These are phyloP conservation scores for Gossypium laxum DNA, from an alignment of 441 rosid genomes.

Conservation along the genomic window DNA sequence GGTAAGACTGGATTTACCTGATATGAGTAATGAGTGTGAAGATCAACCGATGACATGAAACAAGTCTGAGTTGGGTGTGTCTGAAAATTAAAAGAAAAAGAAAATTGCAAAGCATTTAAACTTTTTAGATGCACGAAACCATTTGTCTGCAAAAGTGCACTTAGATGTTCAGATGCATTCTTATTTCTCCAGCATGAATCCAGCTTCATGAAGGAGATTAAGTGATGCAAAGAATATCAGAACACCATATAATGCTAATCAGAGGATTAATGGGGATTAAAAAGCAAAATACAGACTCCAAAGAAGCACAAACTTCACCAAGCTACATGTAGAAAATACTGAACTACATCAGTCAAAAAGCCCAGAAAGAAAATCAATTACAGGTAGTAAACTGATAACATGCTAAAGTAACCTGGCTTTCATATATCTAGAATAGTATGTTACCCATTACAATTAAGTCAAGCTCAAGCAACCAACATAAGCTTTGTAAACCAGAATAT, in stretches of 20 bases:
- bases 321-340: background rate
- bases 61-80: slow-evolving; percentile 93
- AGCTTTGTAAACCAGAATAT: background rate
- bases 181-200: background rate
- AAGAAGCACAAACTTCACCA: background rate
- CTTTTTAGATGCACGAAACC: background rate
- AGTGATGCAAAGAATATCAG: background rate
- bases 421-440: background rate
- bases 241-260: background rate
- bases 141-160: background rate
- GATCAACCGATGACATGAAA: slow-evolving; percentile 97
- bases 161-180: background rate
- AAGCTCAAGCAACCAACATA: background rate
- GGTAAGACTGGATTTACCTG: slow-evolving; percentile 29
- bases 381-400: background rate
- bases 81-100: slow-evolving; percentile 35
- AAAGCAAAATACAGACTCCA: background rate
- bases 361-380: background rate
- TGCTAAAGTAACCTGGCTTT: background rate
- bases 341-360: background rate
- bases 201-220: background rate
- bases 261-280: background rate
- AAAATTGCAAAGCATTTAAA: slow-evolving; percentile 11
- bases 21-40: slow-evolving; percentile 93
- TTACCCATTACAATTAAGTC: background rate